Evolutionary conservation across 2,329 filamentous ascomycete species (phyloP).

Genomic region (Talaromyces rugulosus): DNA sequence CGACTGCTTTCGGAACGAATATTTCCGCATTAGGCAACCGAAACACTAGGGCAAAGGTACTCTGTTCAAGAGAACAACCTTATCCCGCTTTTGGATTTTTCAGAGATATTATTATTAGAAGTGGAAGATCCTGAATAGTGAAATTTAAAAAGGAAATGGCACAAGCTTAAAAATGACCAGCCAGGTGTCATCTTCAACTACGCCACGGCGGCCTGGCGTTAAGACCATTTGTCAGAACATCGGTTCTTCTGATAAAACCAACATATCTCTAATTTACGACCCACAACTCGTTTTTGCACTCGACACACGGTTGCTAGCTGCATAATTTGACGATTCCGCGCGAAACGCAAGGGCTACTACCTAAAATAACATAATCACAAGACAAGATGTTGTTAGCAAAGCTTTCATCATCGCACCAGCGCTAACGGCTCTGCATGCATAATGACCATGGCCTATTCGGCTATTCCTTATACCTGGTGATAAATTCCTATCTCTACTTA

Average conservation of each 20-base stretch:
- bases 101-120: neutral
- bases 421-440: too few relatives aligned
- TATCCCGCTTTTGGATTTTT: neutral
- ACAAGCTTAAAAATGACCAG: neutral
- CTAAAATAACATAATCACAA: too few relatives aligned
- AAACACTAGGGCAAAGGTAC: neutral
- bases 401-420: too few relatives aligned
- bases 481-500: too few relatives aligned
- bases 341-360: too few relatives aligned
- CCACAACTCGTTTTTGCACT: neutral
- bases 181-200: neutral
- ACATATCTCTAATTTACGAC: neutral
- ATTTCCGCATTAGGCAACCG: neutral
- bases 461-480: too few relatives aligned
- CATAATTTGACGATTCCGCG: too few relatives aligned
- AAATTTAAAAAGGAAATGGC: neutral
- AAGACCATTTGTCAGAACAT: neutral
- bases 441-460: too few relatives aligned
- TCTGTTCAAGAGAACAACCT: neutral
- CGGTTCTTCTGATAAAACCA: neutral
- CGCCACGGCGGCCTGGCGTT: neutral
- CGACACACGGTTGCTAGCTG: neutral
- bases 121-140: neutral
- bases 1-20: neutral
- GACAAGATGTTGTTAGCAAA: too few relatives aligned